Conservation (phyloP, 2,329 filamentous ascomycete genomes). For the Xylaria sp. region DNA sequence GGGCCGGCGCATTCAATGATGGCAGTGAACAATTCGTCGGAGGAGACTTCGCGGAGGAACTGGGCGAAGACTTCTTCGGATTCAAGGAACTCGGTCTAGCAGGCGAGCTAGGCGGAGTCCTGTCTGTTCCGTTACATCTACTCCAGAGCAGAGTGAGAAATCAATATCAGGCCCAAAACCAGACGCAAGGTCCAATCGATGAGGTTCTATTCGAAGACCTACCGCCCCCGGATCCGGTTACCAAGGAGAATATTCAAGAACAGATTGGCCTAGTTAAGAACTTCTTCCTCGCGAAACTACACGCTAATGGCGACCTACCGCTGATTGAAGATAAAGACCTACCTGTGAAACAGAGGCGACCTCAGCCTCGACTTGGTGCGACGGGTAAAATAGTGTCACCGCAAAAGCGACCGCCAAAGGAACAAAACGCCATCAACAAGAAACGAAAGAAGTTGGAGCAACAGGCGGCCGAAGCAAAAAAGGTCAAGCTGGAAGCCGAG, state of each 20-base stretch:
- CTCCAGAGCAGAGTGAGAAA: constrained; percentile 89
- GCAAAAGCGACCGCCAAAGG: constrained; percentile 80
- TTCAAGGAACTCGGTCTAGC: constrained; percentile 95
- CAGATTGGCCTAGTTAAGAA: constrained; percentile 89
- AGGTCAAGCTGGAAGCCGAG: constrained; percentile 45
- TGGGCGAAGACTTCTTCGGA: constrained; percentile 98
- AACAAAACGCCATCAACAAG: constrained; percentile 82
- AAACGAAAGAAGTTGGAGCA: constrained; percentile 83
- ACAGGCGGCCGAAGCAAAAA: constrained; percentile 56
- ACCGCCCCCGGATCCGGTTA: constrained; percentile 76
- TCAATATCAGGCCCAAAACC: constrained; percentile 78
- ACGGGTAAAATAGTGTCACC: constrained; percentile 88
- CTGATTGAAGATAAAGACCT: constrained; percentile 94
- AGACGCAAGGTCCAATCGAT: constrained; percentile 63
- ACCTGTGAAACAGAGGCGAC: constrained; percentile 86
- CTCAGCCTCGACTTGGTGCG: constrained; percentile 65
- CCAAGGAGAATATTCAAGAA: constrained; percentile 73
- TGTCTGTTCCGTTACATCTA: constrained; percentile 92
- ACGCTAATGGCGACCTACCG: constrained; percentile 80
- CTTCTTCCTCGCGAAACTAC: constrained; percentile 89
- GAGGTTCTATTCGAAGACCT: constrained; percentile 70
- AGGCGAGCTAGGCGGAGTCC: constrained; percentile 84
- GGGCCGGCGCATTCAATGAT: constrained; percentile 87
- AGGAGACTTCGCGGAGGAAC: constrained; percentile 96
- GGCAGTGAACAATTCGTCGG: constrained; percentile 96